Percentiles rank a stretch among this genome's conserved stretches.
Conservation (phyloP, 139 green algal genomes). For the Yamagishiella unicocca region DNA sequence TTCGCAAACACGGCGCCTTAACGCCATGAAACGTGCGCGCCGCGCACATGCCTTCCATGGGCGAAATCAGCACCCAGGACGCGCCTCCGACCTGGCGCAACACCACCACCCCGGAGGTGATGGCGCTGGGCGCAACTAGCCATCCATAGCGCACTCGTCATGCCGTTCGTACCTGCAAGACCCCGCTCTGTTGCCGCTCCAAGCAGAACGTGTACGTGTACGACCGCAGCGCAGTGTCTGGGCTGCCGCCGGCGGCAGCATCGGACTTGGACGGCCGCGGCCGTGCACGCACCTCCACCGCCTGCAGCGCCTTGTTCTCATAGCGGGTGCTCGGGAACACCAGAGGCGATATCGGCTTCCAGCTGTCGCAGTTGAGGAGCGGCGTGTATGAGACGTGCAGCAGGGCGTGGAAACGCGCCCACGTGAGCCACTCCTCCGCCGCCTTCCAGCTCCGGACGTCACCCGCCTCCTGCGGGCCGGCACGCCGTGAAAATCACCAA, state of each 20-base stretch:
- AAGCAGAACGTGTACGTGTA: conserved; percentile 76
- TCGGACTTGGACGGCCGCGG: neutral
- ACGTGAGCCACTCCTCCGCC: conserved; percentile 64
- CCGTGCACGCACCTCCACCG: conserved; percentile 54
- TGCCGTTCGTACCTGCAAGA: conserved; percentile 63
- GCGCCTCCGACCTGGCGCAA: too few relatives aligned
- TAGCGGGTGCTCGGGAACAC: conserved; percentile 65
- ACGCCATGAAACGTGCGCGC: too few relatives aligned
- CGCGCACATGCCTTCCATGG: too few relatives aligned
- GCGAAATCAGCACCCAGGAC: too few relatives aligned
- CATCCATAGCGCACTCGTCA: too few relatives aligned
- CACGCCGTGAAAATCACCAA: too few relatives aligned
- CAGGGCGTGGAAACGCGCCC: conserved; percentile 60
- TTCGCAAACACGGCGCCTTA: too few relatives aligned
- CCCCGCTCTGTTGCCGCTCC: conserved; percentile 56
- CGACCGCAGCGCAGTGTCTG: conserved; percentile 1
- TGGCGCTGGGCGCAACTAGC: too few relatives aligned
- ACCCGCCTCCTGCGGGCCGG: neutral
- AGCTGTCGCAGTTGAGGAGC: conserved; percentile 71
- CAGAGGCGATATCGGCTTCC: conserved; percentile 57
- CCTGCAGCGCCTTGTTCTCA: conserved; percentile 66
- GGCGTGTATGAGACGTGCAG: conserved; percentile 64
- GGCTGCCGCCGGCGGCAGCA: neutral
- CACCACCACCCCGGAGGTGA: too few relatives aligned
- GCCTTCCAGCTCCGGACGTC: conserved; percentile 64